Conservation (phyloP, 257 asterid species). For the Solanum appendiculatum region DNA sequence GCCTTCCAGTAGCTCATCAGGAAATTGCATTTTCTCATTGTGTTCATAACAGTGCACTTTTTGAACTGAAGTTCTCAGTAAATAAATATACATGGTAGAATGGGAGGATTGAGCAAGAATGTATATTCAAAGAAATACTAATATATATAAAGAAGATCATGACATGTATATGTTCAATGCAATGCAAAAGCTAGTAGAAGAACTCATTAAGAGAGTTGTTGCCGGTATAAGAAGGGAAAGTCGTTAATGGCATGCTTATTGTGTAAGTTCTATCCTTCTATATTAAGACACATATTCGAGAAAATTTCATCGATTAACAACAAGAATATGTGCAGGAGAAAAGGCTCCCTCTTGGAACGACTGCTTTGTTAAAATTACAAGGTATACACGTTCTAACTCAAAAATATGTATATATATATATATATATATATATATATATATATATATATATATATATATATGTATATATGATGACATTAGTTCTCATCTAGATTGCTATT, state of each 20-base stretch:
- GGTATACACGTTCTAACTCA: constrained; percentile 30
- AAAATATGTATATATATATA: too few species aligned
- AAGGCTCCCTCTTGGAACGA: constrained; percentile 65
- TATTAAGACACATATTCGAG: not conserved
- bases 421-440: too few species aligned
- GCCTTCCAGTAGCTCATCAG: too few species aligned
- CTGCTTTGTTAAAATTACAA: constrained; percentile 52
- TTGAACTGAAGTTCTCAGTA: too few species aligned
- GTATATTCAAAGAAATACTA: not conserved
- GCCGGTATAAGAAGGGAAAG: constrained; percentile 46
- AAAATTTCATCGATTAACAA: not conserved
- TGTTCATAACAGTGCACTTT: too few species aligned
- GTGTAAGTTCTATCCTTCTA: constrained; percentile 39
- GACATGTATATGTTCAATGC: not conserved
- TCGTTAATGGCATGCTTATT: constrained; percentile 83
- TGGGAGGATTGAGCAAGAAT: too few species aligned
- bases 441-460: too few species aligned
- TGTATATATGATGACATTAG: too few species aligned
- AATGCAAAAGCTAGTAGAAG: constrained; percentile 62
- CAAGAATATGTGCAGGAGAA: constrained; percentile 50
- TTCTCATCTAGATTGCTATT: not conserved
- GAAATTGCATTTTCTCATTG: too few species aligned
- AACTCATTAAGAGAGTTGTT: constrained; percentile 42
- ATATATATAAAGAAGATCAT: not conserved
- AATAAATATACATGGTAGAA: too few species aligned